Evolutionary conservation across 2,329 filamentous ascomycete species (phyloP).

Genomic region (Paraphoma chrysanthemicola): DNA sequence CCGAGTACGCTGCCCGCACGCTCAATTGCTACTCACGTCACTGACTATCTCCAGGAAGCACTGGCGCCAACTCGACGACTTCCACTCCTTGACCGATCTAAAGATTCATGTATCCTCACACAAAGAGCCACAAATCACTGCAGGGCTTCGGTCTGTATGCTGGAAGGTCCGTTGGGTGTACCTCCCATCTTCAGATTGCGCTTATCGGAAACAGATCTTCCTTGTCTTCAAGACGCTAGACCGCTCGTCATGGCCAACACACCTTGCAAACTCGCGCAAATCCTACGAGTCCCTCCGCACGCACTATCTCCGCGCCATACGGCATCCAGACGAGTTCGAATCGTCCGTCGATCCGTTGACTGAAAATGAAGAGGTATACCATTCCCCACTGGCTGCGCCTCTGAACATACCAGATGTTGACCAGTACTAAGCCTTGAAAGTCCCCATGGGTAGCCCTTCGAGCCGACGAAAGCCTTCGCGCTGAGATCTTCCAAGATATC

Average conservation of each 20-base stretch:
- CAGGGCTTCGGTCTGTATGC: constrained; percentile 82
- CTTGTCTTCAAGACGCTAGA: constrained; percentile 76
- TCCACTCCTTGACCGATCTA: constrained; percentile 45
- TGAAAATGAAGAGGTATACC: constrained; percentile 73
- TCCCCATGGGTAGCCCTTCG: constrained; percentile 91
- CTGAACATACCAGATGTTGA: constrained; percentile 46
- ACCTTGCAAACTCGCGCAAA: constrained; percentile 71
- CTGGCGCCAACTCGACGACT: constrained; percentile 46
- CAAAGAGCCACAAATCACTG: constrained; percentile 51
- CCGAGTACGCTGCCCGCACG: constrained; percentile 31
- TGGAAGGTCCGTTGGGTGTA: constrained; percentile 73
- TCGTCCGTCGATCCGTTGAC: constrained; percentile 82
- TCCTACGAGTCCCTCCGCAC: constrained; percentile 76
- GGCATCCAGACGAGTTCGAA: constrained; percentile 81
- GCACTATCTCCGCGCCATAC: constrained; percentile 81
- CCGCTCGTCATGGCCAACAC: constrained; percentile 70
- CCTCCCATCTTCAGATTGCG: background rate
- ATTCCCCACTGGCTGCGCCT: constrained; percentile 18
- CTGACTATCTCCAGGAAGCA: constrained; percentile 38
- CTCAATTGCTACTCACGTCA: background rate
- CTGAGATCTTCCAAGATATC: constrained; percentile 94
- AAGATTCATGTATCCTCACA: constrained; percentile 47
- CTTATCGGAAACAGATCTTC: constrained; percentile 67
- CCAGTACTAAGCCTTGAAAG: constrained; percentile 63
- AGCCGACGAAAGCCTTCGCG: constrained; percentile 80